Conservation (phyloP, 129 eudicot genomes). For the Flaveria linearis region DNA sequence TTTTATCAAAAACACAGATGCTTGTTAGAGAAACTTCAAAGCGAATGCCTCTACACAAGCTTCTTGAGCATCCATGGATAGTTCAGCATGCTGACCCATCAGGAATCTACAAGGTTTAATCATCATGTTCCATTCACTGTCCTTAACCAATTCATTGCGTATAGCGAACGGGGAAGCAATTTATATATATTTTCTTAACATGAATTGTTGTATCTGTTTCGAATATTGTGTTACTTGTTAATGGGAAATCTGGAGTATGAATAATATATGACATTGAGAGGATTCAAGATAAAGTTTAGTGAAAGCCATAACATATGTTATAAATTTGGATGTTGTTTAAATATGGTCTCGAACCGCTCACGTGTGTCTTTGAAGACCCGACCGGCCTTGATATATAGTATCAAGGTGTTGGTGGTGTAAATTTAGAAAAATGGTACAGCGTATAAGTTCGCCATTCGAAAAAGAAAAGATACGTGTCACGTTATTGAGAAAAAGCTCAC, state of each 20-base stretch:
- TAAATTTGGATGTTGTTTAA: too few relatives aligned
- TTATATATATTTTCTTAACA: constrained; percentile 30
- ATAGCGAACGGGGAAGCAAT: constrained; percentile 18
- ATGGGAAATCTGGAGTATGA: constrained; percentile 11
- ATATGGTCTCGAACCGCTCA: too few relatives aligned
- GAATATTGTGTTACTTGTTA: neutral
- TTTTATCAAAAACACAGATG: constrained; percentile 44
- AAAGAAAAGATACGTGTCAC: too few relatives aligned
- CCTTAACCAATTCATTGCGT: constrained; percentile 12
- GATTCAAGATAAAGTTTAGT: neutral
- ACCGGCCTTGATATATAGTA: too few relatives aligned
- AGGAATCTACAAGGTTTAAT: constrained; percentile 59
- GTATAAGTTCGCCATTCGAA: too few relatives aligned
- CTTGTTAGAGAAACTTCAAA: constrained; percentile 70
- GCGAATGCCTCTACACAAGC: constrained; percentile 66
- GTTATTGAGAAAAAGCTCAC: too few relatives aligned
- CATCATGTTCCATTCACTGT: constrained; percentile 1
- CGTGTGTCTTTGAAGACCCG: too few relatives aligned
- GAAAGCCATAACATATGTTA: neutral
- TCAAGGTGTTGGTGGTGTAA: too few relatives aligned
- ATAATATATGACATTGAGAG: neutral
- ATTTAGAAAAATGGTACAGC: too few relatives aligned
- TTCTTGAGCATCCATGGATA: constrained; percentile 83
- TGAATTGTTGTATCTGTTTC: constrained; percentile 26
- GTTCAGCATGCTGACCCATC: constrained; percentile 88